Base-by-base conservation (phyloP, 2,329 filamentous ascomycete genomes). In the Diaporthe caulivora region DNA sequence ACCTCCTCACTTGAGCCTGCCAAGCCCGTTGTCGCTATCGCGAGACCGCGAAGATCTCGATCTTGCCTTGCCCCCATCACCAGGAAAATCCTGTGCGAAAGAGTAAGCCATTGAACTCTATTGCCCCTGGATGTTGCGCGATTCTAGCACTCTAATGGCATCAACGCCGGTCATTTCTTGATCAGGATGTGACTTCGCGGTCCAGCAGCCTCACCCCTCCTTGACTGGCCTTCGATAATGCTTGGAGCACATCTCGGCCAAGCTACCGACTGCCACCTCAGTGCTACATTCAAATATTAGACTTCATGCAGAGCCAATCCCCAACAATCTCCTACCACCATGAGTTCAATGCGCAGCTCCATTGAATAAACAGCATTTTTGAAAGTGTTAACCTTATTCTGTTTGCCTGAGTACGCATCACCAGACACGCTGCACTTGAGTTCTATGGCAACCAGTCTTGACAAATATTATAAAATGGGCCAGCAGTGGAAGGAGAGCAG, bases 231-330 rank as follows among this genome's bases (percentile, higher is more conserved):
- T 37, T 51, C 47, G 62, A 53, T 53, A 53, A 67, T 67, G 62
- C 62, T 49, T 67, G 62, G 47, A 40, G 44, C n/a, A 67, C 47
- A 67, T 53, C 62, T 67, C 31, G 62, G 62, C 62, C 62, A 67
- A 53, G 62, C 15, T 53, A n/a, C 47, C 62, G 47, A 40, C 62
- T 53, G 29, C 47, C 31, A 53, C 47, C 47, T 51, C 47, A 53
- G 31, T 40, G 29, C 47, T 29, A 8, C 47, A 21, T 53, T 53
- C 47, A 40, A 29, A 67, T n/a, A 67, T 67, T 67, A 67, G 62
- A 53, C 62, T 67, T 67, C 31, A 67, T 40, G 62, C 62, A 67
- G 31, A 44, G 62, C 62, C 62, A 67, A 67, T 67, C 62, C 62
- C 47, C 31, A 29, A 26, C 47, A 34, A 21, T 2, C 29, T 7